phyloP scores from a whole-genome alignment of 768 basidiomycete species.

The Auriculariales sp. region DNA sequence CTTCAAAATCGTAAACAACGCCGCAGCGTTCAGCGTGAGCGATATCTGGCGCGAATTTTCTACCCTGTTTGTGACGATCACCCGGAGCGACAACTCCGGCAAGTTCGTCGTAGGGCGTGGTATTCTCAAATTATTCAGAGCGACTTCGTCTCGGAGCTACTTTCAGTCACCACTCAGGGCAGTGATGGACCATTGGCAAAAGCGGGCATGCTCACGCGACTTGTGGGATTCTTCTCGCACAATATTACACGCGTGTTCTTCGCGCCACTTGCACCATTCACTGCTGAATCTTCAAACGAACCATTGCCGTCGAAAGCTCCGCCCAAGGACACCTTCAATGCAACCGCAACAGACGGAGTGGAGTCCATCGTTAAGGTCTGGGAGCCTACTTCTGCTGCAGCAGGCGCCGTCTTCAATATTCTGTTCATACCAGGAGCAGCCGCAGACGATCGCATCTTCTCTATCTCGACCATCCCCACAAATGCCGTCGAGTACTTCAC shows the following conservation, averaged over 20 bases:
- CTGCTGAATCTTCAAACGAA: neutral
- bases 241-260: neutral
- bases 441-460: neutral
- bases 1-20: constrained; percentile 4
- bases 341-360: neutral
- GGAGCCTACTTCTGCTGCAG: neutral
- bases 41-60: constrained; percentile 1
- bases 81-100: no score
- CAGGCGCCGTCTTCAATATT: neutral
- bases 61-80: constrained; percentile 1
- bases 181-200: neutral
- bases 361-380: neutral
- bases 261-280: neutral
- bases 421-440: neutral
- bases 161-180: neutral
- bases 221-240: neutral
- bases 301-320: neutral
- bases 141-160: constrained; percentile 2
- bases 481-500: constrained; percentile 3
- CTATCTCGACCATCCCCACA: neutral
- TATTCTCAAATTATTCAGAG: neutral
- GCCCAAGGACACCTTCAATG: neutral
- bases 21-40: neutral
- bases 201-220: neutral
- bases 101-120: neutral